Conservation (phyloP, 805 yeast genomes). For the Cyberlindnera mrakii region DNA sequence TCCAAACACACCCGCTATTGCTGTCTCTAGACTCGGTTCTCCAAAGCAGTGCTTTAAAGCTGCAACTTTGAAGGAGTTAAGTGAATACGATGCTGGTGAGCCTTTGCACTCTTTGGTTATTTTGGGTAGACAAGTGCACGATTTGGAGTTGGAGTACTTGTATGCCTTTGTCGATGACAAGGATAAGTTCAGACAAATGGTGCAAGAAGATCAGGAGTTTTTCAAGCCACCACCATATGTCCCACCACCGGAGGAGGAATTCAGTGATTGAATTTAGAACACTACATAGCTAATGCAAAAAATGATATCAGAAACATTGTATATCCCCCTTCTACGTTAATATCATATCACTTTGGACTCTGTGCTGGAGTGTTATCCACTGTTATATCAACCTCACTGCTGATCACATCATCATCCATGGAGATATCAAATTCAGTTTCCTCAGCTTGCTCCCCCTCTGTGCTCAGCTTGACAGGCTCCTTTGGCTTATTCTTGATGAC, state of each 20-base stretch:
- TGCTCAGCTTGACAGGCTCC: constrained; percentile 6
- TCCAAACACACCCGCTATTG: constrained; percentile 86
- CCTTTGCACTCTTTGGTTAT: constrained; percentile 90
- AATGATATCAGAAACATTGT: too few species aligned
- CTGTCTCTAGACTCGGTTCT: constrained; percentile 87
- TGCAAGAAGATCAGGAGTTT: constrained; percentile 53
- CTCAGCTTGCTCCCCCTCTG: not conserved
- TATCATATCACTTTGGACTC: not conserved
- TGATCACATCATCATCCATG: not conserved
- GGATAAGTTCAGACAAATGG: constrained; percentile 39
- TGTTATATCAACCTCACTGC: not conserved
- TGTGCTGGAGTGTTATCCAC: constrained; percentile 54
- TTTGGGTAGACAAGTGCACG: constrained; percentile 91
- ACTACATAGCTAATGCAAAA: not conserved
- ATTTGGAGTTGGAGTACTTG: constrained; percentile 81
- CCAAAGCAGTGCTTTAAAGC: constrained; percentile 79
- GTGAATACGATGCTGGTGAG: constrained; percentile 84
- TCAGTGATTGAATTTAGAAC: constrained; percentile 13
- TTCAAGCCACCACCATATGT: constrained; percentile 71
- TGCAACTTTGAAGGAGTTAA: constrained; percentile 71
- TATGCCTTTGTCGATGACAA: constrained; percentile 66
- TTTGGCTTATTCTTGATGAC: constrained; percentile 49
- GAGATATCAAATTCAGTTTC: constrained; percentile 3
- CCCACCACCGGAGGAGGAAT: constrained; percentile 38
- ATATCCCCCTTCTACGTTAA: too few species aligned